A percentile compares a stretch with the other conserved stretches of the same genome.
These are phyloP conservation scores for Fonsecaea multimorphosa DNA, from an alignment of 2,329 filamentous ascomycete species.

Conservation along the genomic window DNA sequence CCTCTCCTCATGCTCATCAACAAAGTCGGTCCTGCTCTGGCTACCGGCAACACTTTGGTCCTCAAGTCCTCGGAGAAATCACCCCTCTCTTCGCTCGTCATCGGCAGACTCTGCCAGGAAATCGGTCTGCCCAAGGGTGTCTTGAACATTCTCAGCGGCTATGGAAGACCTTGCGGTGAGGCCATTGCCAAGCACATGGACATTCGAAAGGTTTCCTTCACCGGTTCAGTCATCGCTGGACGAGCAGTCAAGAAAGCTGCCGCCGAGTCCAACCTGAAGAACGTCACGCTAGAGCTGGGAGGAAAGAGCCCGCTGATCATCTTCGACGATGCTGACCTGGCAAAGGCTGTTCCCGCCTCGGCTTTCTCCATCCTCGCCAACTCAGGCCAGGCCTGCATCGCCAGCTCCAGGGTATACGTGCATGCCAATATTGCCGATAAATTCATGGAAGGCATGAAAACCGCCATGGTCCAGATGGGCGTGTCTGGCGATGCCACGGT, in stretches of 20 bases:
- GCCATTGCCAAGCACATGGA: constrained; percentile 55
- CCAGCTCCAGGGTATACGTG: constrained; percentile 63
- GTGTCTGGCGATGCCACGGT: constrained; percentile 45
- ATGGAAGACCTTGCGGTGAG: constrained; percentile 64
- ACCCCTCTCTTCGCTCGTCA: constrained; percentile 57
- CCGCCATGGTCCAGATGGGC: constrained; percentile 46
- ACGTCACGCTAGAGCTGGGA: constrained; percentile 46
- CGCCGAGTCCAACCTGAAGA: constrained; percentile 46
- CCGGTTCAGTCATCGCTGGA: constrained; percentile 43
- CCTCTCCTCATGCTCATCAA: constrained; percentile 51
- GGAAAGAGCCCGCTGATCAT: constrained; percentile 47
- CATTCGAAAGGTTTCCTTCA: constrained; percentile 46
- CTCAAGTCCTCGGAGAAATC: constrained; percentile 59
- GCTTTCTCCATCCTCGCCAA: constrained; percentile 65
- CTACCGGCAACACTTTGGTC: constrained; percentile 64
- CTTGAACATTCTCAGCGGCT: constrained; percentile 64
- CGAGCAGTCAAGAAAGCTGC: constrained; percentile 44
- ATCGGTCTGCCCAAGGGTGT: constrained; percentile 67
- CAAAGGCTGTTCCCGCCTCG: constrained; percentile 52
- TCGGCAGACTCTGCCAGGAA: constrained; percentile 64
- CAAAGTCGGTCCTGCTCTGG: constrained; percentile 64
- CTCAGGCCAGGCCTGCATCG: constrained; percentile 63
- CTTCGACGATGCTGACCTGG: constrained; percentile 47
- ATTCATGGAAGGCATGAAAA: constrained; percentile 57
- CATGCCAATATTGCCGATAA: constrained; percentile 60